These are phyloP conservation scores for Pestalotiopsis sp. DNA, from an alignment of 2,329 filamentous ascomycete genomes.

Conservation along the genomic window DNA sequence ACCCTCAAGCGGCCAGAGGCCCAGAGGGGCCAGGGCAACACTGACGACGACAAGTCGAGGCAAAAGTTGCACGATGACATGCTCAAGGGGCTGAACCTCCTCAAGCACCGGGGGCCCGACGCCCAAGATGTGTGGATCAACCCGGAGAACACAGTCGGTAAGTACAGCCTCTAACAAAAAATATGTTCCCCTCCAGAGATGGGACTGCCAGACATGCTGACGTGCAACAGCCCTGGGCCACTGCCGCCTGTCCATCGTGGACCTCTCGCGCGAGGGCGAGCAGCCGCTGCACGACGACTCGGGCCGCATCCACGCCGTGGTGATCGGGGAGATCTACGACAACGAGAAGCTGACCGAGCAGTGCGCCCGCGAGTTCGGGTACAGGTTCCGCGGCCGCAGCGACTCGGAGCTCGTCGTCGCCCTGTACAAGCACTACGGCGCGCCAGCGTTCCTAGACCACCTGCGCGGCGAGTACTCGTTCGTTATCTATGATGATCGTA, in stretches of 20 bases:
- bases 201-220: too few species aligned
- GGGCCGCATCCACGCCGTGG: constrained; percentile 51
- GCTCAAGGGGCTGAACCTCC: background rate
- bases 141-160: background rate
- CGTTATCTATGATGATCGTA: constrained; percentile 49
- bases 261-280: constrained; percentile 45
- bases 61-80: background rate
- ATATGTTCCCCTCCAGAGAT: too few species aligned
- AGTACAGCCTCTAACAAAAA: too few species aligned
- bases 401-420: constrained; percentile 52
- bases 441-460: constrained; percentile 34
- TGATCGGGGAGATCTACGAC: constrained; percentile 62
- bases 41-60: background rate
- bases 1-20: background rate
- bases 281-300: constrained; percentile 47
- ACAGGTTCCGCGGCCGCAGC: constrained; percentile 43
- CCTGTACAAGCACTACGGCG: constrained; percentile 48
- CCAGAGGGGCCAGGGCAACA: background rate
- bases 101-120: constrained; percentile 1
- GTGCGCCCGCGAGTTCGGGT: constrained; percentile 32
- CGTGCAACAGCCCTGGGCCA: constrained; percentile 52
- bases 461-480: constrained; percentile 58
- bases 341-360: constrained; percentile 41
- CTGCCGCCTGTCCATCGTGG: constrained; percentile 54
- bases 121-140: constrained; percentile 6